These are phyloP conservation scores for Colletotrichum sp. DNA, from an alignment of 2,329 filamentous ascomycete genomes.

Conservation along the genomic window DNA sequence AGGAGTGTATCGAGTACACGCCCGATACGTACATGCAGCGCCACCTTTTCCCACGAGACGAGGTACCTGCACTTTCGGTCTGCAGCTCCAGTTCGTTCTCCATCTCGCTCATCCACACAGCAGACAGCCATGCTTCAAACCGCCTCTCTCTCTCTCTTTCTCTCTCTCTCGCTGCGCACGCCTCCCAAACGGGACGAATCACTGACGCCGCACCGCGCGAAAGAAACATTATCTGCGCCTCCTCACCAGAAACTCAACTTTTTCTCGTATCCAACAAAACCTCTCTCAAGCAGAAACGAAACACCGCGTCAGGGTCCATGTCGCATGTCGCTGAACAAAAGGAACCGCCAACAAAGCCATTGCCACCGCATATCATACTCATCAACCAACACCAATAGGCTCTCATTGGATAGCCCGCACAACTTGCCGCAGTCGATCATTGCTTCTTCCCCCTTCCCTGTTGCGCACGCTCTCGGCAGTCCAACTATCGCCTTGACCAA, in stretches of 20 bases:
- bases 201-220: background rate
- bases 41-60: background rate
- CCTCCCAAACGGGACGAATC: background rate
- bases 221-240: background rate
- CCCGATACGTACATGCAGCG: background rate
- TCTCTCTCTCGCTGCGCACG: background rate
- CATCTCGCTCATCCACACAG: background rate
- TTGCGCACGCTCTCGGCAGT: background rate
- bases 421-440: conserved; percentile 1
- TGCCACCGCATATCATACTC: background rate
- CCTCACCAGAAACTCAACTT: background rate
- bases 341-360: background rate
- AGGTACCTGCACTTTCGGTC: background rate
- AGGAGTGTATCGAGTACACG: background rate
- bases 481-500: background rate
- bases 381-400: background rate
- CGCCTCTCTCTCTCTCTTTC: background rate
- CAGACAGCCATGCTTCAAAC: background rate
- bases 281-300: background rate
- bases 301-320: background rate
- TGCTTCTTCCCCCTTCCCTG: background rate
- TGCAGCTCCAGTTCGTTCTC: background rate
- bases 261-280: background rate
- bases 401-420: background rate
- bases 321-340: background rate